These are phyloP conservation scores for Lipomyces yamadae DNA, from an alignment of 805 yeast species.

Conservation along the genomic window DNA sequence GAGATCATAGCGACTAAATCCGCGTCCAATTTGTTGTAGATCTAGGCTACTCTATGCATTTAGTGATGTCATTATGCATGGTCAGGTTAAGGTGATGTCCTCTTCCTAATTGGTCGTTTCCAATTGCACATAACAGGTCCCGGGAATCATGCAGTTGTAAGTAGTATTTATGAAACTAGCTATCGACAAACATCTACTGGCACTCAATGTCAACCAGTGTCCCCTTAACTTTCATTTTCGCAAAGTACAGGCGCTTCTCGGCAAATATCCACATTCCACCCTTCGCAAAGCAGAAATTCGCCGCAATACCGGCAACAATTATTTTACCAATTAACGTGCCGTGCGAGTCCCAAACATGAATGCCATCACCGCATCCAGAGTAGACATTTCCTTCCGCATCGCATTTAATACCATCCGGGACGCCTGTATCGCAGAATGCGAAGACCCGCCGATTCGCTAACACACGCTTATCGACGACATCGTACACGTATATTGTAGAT, in stretches of 20 bases:
- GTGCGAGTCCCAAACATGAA: constrained; percentile 28
- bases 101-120: too few relatives aligned
- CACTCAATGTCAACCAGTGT: constrained; percentile 28
- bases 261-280: constrained; percentile 35
- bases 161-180: background rate
- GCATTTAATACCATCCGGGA: constrained; percentile 36
- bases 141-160: too few relatives aligned
- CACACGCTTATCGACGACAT: constrained; percentile 19
- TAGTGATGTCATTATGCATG: too few relatives aligned
- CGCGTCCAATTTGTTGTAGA: too few relatives aligned
- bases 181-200: constrained; percentile 15
- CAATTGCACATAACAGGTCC: too few relatives aligned
- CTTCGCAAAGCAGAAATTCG: constrained; percentile 33
- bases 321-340: constrained; percentile 33
- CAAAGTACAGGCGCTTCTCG: constrained; percentile 22
- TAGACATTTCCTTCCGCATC: constrained; percentile 31
- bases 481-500: constrained; percentile 34
- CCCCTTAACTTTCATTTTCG: constrained; percentile 19
- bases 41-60: too few relatives aligned
- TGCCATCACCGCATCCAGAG: constrained; percentile 36
- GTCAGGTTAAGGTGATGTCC: too few relatives aligned
- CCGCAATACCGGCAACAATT: constrained; percentile 23
- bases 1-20: too few relatives aligned
- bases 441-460: constrained; percentile 23
- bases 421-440: constrained; percentile 31